Conservation (phyloP, 805 yeast genomes). For the Wickerhamia fluorescens region DNA sequence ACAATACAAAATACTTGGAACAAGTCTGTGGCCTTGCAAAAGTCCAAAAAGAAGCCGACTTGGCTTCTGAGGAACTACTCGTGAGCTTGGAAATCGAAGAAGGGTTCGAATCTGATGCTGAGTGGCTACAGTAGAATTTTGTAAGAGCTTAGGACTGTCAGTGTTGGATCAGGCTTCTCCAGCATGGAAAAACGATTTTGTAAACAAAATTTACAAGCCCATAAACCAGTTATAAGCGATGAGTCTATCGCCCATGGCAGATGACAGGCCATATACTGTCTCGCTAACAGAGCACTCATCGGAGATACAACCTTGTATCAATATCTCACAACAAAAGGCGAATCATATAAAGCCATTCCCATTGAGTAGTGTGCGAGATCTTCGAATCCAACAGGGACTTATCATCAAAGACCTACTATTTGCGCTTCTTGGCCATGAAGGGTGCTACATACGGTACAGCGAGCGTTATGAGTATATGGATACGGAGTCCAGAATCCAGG, state of each 20-base stretch:
- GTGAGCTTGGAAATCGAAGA: slow-evolving; percentile 26
- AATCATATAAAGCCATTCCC: slow-evolving; percentile 40
- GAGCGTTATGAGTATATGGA: slow-evolving; percentile 48
- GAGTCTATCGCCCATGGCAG: too few species aligned
- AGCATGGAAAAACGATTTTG: too few species aligned
- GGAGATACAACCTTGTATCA: too few species aligned
- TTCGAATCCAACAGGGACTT: slow-evolving; percentile 62
- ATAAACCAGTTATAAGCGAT: too few species aligned
- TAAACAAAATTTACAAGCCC: too few species aligned
- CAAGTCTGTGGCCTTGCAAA: slow-evolving; percentile 70
- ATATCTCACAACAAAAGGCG: too few species aligned
- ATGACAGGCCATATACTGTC: too few species aligned
- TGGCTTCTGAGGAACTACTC: slow-evolving; percentile 27
- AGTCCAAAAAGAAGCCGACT: slow-evolving; percentile 67
- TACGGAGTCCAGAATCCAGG: slow-evolving; percentile 39
- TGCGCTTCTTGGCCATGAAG: slow-evolving; percentile 69
- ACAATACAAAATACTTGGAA: slow-evolving; percentile 62
- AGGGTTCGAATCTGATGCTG: slow-evolving; percentile 29
- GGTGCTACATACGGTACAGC: slow-evolving; percentile 64
- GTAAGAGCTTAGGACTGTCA: too few species aligned
- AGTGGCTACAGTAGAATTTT: too few species aligned
- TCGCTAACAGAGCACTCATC: too few species aligned
- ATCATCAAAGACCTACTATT: slow-evolving; percentile 63
- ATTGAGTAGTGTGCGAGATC: slow-evolving; percentile 38
- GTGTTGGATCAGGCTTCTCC: too few species aligned